Evolutionary conservation across 371 early-diverging fungal genomes (phyloP).

Genomic region (Chytridiales sp.): DNA sequence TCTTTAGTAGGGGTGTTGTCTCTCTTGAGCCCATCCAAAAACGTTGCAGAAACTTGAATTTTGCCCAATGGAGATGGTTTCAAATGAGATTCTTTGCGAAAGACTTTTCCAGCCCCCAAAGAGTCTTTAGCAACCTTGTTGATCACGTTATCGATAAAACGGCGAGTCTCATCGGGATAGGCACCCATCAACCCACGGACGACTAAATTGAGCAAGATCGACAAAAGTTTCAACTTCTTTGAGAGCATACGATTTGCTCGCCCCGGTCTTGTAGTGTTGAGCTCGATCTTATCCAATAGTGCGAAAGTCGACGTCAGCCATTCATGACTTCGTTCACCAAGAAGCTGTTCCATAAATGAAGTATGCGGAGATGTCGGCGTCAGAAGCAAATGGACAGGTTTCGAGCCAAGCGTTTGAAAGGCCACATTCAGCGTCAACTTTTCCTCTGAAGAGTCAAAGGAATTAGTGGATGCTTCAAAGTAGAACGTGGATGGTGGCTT

Average conservation of each 20-base stretch:
- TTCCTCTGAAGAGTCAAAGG: constrained; percentile 14
- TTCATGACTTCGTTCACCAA: constrained; percentile 43
- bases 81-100: background rate
- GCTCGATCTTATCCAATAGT: constrained; percentile 39
- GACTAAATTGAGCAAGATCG: constrained; percentile 48
- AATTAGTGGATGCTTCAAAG: constrained; percentile 33
- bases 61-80: background rate
- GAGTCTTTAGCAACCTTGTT: background rate
- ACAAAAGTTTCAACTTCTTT: constrained; percentile 46
- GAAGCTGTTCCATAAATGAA: constrained; percentile 30
- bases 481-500: constrained; percentile 47
- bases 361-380: constrained; percentile 27
- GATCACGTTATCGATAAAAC: constrained; percentile 34
- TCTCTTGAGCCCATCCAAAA: background rate
- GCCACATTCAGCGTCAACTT: constrained; percentile 52
- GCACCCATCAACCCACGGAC: constrained; percentile 36
- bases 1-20: background rate
- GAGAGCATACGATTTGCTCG: constrained; percentile 37
- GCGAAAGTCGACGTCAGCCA: constrained; percentile 43
- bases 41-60: no score
- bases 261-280: constrained; percentile 22
- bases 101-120: background rate
- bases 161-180: constrained; percentile 39
- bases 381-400: constrained; percentile 41
- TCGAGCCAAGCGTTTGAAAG: constrained; percentile 44